A percentile compares a stretch with the other conserved stretches of the same genome.
Evolutionary conservation across 2,329 filamentous ascomycete genomes (phyloP).

Genomic region (Alternaria atra): DNA sequence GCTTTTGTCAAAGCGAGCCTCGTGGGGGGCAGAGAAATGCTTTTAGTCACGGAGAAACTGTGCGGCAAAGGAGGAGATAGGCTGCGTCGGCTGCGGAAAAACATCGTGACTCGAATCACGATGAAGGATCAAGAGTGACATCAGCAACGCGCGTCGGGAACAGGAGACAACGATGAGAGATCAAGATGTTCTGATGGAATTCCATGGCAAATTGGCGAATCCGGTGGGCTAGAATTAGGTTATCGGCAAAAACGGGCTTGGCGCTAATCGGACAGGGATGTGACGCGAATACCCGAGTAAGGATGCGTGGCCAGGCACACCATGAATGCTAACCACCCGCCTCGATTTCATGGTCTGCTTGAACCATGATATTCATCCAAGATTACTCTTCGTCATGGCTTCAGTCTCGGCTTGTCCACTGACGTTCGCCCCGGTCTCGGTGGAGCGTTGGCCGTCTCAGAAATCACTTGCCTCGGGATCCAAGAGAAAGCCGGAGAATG

Average conservation of each 20-base stretch:
- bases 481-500: slow-evolving; percentile 9
- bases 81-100: background rate
- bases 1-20: background rate
- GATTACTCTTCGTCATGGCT: slow-evolving; percentile 3
- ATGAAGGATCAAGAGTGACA: background rate
- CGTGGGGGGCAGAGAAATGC: background rate
- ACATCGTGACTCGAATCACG: background rate
- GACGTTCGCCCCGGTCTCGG: background rate
- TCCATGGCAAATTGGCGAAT: background rate
- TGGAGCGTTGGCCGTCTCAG: slow-evolving; percentile 5
- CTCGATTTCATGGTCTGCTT: background rate
- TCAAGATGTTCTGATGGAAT: background rate
- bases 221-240: background rate
- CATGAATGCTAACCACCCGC: background rate
- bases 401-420: background rate
- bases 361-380: slow-evolving; percentile 1
- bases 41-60: background rate
- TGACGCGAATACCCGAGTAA: background rate
- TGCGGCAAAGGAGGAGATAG: background rate
- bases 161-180: background rate
- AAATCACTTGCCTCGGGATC: background rate
- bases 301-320: slow-evolving; percentile 5
- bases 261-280: background rate
- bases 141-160: slow-evolving; percentile 3
- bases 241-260: slow-evolving; percentile 6